A percentile compares a stretch with the other conserved stretches of the same genome.
Conservation (phyloP, 805 yeast genomes). For the Wickerhamomyces queroliae region DNA sequence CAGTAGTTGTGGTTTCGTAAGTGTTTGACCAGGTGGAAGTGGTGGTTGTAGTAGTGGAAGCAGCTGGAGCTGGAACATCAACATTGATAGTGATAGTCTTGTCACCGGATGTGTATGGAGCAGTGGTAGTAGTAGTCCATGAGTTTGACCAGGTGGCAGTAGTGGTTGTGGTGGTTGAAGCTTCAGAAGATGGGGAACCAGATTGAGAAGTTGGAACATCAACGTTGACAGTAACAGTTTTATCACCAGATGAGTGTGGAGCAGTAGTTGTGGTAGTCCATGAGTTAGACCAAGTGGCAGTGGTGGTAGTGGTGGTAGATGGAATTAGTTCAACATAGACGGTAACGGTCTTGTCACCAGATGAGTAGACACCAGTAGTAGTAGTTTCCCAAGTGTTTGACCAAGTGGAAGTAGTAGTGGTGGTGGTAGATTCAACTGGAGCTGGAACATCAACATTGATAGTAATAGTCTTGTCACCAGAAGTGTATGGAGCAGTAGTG, state of each 20-base stretch:
- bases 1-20: background rate
- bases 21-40: background rate
- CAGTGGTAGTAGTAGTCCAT: background rate
- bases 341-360: background rate
- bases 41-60: too few species aligned
- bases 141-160: background rate
- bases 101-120: background rate
- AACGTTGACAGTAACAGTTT: slow-evolving; percentile 2
- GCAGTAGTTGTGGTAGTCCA: slow-evolving; percentile 2
- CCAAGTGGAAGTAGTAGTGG: too few species aligned
- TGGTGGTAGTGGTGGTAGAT: slow-evolving; percentile 1
- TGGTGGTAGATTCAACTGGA: too few species aligned
- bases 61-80: too few species aligned
- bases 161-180: background rate
- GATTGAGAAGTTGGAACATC: background rate
- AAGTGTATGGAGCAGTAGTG: background rate
- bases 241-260: slow-evolving; percentile 1
- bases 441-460: too few species aligned
- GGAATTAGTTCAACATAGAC: background rate
- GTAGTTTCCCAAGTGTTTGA: background rate
- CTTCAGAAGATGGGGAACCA: slow-evolving; percentile 1
- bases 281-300: slow-evolving; percentile 1
- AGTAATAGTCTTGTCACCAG: too few species aligned
- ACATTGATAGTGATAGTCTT: too few species aligned
- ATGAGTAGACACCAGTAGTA: background rate